These are phyloP conservation scores for Aristolochia californica DNA, from an alignment of 164 flowering plant species.

Conservation along the genomic window DNA sequence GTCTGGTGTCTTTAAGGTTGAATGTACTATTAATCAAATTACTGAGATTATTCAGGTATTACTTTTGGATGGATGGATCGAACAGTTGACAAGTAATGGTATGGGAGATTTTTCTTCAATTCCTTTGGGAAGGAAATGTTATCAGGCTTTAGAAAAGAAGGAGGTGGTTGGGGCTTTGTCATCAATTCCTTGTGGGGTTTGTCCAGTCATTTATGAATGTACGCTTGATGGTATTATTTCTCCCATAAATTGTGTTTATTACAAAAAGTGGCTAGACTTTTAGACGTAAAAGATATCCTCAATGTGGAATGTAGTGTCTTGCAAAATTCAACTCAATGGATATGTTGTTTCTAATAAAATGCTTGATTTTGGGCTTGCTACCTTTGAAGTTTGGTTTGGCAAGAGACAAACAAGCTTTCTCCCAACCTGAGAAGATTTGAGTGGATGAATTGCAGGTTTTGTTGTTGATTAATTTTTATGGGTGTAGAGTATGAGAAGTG, in stretches of 20 bases:
- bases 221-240: slow-evolving; percentile 80
- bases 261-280: slow-evolving; percentile 60
- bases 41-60: slow-evolving; percentile 42
- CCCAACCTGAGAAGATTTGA: too few relatives aligned
- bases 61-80: slow-evolving; percentile 49
- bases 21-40: slow-evolving; percentile 26
- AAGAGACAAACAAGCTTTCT: too few relatives aligned
- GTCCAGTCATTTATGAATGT: slow-evolving; percentile 60
- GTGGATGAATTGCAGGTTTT: too few relatives aligned
- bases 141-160: slow-evolving; percentile 22
- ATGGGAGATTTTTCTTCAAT: slow-evolving; percentile 41
- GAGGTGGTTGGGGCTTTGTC: slow-evolving; percentile 39
- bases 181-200: slow-evolving; percentile 85
- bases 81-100: slow-evolving; percentile 52
- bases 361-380: too few relatives aligned
- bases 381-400: too few relatives aligned
- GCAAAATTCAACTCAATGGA: too few relatives aligned
- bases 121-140: slow-evolving; percentile 50
- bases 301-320: too few relatives aligned
- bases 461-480: too few relatives aligned
- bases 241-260: slow-evolving; percentile 64
- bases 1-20: slow-evolving; percentile 10
- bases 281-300: slow-evolving; percentile 12
- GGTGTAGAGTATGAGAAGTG: too few relatives aligned
- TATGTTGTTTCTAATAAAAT: too few relatives aligned